Conservation (phyloP, 345 rosid genomes). For the Triadica sebifera region DNA sequence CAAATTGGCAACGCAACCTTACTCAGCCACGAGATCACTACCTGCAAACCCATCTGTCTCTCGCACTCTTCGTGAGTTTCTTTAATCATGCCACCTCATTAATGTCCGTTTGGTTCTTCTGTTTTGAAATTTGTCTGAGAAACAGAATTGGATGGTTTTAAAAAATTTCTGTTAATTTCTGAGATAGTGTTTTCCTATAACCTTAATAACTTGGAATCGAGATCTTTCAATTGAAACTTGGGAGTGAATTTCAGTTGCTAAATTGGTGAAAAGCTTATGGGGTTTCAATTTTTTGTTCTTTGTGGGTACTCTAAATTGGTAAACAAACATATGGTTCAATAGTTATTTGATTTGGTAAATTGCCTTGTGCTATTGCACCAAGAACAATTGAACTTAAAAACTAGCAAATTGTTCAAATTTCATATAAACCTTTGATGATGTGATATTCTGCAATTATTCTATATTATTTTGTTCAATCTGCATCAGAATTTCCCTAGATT, state of each 20-base stretch:
- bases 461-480: neutral
- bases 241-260: neutral
- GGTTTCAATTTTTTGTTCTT: neutral
- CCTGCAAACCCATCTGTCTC: conserved; percentile 28
- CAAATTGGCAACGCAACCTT: conserved; percentile 39
- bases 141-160: neutral
- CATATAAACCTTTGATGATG: neutral
- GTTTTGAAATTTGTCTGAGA: neutral
- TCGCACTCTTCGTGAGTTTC: conserved; percentile 26
- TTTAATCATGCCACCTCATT: neutral
- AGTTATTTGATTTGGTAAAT: neutral
- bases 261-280: neutral
- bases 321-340: neutral
- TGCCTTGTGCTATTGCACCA: neutral
- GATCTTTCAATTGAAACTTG: neutral
- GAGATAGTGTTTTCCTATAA: neutral
- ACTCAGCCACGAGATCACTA: conserved; percentile 27
- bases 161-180: neutral
- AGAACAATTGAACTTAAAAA: neutral
- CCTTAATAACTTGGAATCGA: neutral
- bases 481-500: neutral
- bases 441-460: neutral
- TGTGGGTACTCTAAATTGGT: neutral
- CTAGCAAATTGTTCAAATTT: neutral
- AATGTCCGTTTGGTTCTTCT: neutral